These are phyloP conservation scores for Moniliophthora roreri DNA, from an alignment of 1,284 basidiomycete species.

Conservation along the genomic window DNA sequence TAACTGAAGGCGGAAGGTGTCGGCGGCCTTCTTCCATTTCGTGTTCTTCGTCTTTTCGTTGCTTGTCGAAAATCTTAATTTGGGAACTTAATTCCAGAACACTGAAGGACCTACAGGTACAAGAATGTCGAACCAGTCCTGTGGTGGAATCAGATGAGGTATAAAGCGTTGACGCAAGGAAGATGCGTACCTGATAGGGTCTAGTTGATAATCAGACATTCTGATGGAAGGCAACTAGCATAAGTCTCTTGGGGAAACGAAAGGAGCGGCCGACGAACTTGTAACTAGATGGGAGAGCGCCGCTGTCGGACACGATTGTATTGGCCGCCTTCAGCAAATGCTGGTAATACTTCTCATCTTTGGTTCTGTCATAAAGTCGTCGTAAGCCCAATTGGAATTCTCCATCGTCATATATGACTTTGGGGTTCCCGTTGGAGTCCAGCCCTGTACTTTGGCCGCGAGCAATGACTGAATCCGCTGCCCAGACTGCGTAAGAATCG, in stretches of 20 bases:
- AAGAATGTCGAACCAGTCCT: conserved; percentile 39
- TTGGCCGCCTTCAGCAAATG: conserved; percentile 38
- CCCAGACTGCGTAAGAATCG: conserved; percentile 40
- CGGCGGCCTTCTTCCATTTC: conserved; percentile 43
- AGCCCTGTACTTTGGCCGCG: conserved; percentile 44
- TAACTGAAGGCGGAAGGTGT: conserved; percentile 37
- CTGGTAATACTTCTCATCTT: conserved; percentile 39
- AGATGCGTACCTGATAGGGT: conserved; percentile 28
- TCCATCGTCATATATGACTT: conserved; percentile 43
- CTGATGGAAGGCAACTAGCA: conserved; percentile 16
- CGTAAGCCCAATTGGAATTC: conserved; percentile 41
- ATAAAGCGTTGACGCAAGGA: no score
- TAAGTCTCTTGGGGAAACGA: background rate
- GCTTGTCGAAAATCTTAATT: conserved; percentile 18
- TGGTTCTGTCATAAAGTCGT: conserved; percentile 36
- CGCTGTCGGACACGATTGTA: conserved; percentile 37
- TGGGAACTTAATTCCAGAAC: background rate
- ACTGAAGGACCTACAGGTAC: conserved; percentile 28
- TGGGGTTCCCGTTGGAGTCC: conserved; percentile 28
- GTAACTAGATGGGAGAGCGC: conserved; percentile 37
- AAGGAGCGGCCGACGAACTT: conserved; percentile 25
- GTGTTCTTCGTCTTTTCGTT: conserved; percentile 31
- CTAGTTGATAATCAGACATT: conserved; percentile 30
- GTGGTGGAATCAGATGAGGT: background rate
- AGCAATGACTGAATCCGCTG: conserved; percentile 42